Percentiles rank a stretch among this genome's conserved stretches.
Conservation (phyloP, 352 stramenopile species). For the Halophytophthora batemanensis region DNA sequence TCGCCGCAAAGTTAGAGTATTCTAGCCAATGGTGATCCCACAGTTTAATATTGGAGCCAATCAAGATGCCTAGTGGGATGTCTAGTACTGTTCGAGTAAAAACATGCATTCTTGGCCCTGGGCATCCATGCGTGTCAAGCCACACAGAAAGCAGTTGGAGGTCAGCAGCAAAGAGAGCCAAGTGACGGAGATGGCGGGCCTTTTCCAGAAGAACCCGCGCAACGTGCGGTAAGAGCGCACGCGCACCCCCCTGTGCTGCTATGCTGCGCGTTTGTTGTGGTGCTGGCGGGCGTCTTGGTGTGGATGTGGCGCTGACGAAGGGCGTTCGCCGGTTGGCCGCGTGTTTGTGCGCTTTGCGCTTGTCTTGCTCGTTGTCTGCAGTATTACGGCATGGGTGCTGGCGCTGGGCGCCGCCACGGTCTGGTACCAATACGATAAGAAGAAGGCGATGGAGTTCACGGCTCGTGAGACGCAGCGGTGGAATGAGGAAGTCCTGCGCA, state of each 20-base stretch:
- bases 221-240: conserved; percentile 27
- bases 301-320: background rate
- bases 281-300: background rate
- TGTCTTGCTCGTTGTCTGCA: conserved; percentile 10
- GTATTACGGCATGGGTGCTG: conserved; percentile 53
- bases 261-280: background rate
- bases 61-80: too few species aligned
- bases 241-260: background rate
- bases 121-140: too few species aligned
- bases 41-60: too few species aligned
- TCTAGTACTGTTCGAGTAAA: too few species aligned
- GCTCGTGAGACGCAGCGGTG: conserved; percentile 36
- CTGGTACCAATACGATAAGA: conserved; percentile 60
- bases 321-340: background rate
- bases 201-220: conserved; percentile 44
- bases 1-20: too few species aligned
- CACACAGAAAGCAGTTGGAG: too few species aligned
- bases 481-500: conserved; percentile 57
- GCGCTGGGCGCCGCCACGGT: conserved; percentile 31
- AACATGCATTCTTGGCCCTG: too few species aligned
- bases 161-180: background rate
- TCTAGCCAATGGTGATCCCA: too few species aligned
- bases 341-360: background rate
- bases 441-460: conserved; percentile 59
- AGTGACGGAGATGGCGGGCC: conserved; percentile 16